Evolutionary conservation across 345 rosid genomes (phyloP).

Genomic region (Arabidopsis suecica): DNA sequence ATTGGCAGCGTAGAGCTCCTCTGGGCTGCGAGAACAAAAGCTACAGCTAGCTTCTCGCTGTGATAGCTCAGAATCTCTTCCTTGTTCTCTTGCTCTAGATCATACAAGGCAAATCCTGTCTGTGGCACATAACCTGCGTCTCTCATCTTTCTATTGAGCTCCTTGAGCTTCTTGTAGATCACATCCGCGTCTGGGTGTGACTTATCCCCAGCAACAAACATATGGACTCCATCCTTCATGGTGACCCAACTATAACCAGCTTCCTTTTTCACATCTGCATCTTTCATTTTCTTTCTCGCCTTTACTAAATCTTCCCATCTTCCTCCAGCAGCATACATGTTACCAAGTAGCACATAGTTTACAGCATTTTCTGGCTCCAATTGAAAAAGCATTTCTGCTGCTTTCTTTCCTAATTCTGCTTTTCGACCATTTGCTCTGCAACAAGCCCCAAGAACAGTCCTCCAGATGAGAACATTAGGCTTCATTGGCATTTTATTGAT

Average conservation of each 20-base stretch:
- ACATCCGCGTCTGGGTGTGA: slow-evolving; percentile 65
- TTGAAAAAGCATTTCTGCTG: slow-evolving; percentile 74
- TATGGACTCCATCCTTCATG: slow-evolving; percentile 90
- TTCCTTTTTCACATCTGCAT: slow-evolving; percentile 80
- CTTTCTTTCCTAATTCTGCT: slow-evolving; percentile 69
- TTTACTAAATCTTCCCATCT: slow-evolving; percentile 81
- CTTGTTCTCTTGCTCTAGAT: slow-evolving; percentile 82
- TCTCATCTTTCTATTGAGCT: slow-evolving; percentile 70
- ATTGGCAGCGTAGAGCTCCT: slow-evolving; percentile 67
- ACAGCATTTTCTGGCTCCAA: slow-evolving; percentile 89
- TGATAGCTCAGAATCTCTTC: slow-evolving; percentile 85
- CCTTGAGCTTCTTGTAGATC: slow-evolving; percentile 75
- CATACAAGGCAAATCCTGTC: slow-evolving; percentile 73
- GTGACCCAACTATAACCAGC: slow-evolving; percentile 97
- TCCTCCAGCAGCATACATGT: slow-evolving; percentile 87
- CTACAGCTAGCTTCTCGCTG: slow-evolving; percentile 90
- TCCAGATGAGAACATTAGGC: slow-evolving; percentile 89
- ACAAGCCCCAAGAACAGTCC: slow-evolving; percentile 87
- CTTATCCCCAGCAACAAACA: slow-evolving; percentile 83
- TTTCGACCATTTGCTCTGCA: slow-evolving; percentile 68
- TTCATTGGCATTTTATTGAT: slow-evolving; percentile 66
- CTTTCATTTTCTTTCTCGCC: slow-evolving; percentile 76
- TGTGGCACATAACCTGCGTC: slow-evolving; percentile 83
- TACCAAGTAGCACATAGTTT: slow-evolving; percentile 85
- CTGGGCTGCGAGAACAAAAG: slow-evolving; percentile 65